Evolutionary conservation across 106 monocot genomes (phyloP), one percentile per base, ranked within the genome.

Genomic region (Allium sativum): DNA sequence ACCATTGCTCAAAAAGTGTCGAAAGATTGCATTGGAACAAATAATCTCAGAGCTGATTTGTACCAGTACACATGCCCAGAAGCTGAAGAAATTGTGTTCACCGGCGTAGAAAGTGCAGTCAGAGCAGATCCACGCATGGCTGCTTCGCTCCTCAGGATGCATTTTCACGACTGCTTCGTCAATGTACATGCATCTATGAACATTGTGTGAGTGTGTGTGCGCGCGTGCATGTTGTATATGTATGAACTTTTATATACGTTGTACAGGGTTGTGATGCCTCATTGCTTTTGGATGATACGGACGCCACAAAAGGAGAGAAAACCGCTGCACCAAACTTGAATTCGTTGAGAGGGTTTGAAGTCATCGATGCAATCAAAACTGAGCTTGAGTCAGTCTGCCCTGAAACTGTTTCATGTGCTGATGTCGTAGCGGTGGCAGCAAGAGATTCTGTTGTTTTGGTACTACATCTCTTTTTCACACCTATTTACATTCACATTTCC

Each of bases 181-280:
- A 78, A 87, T 40, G 84, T 87, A 44, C 52, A 70, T 8, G 8
- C 9, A 1, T 6, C 8, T 15, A 50, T 50, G 5, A 31, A 31
- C 2, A 31, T 31, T 2, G 31, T 31, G 5, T 31, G 5, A 1
- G n/a, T n/a, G n/a, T n/a, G n/a, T n/a, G n/a, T n/a, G n/a, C n/a
- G n/a, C n/a, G n/a, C n/a, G n/a, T 31, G 5, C 1, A 31, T 31
- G 31, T 2, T 31, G 31, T n/a, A n/a, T n/a, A n/a, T n/a, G n/a
- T n/a, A n/a, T n/a, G n/a, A n/a, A n/a, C n/a, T n/a, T n/a, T n/a
- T n/a, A n/a, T n/a, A n/a, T n/a, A n/a, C n/a, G n/a, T n/a, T n/a
- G n/a, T n/a, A n/a, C n/a, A 94, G 93, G 93, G 93, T 0, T 94
- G 93, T 22, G 93, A 94, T 67, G 93, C 67, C 0, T 94, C 93